These are phyloP conservation scores for Uronychia setigera DNA, from an alignment of 73 alveolate species.

Conservation along the genomic window DNA sequence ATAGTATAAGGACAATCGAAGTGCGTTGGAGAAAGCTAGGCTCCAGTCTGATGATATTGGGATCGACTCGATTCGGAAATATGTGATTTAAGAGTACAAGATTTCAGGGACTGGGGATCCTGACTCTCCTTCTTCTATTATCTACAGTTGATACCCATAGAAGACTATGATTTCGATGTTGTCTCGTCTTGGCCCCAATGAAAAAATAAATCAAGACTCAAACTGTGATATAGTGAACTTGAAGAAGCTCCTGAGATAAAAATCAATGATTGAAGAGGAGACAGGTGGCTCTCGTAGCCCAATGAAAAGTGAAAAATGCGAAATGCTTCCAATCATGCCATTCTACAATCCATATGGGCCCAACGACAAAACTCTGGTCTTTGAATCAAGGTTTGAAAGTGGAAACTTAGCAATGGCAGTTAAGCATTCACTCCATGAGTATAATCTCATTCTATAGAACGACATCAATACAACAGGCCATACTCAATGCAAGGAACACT, in stretches of 20 bases:
- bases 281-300: background rate
- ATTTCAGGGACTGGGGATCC: background rate
- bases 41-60: background rate
- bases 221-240: background rate
- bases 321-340: slow-evolving; percentile 15
- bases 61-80: background rate
- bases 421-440: slow-evolving; percentile 59
- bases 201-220: background rate
- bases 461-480: slow-evolving; percentile 87
- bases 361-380: slow-evolving; percentile 77
- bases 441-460: slow-evolving; percentile 74
- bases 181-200: background rate
- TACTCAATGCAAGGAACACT: slow-evolving; percentile 48
- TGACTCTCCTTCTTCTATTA: background rate
- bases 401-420: slow-evolving; percentile 71
- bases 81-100: background rate
- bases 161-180: background rate
- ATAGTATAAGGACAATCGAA: background rate
- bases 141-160: slow-evolving; percentile 1
- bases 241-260: background rate
- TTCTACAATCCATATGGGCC: slow-evolving; percentile 64
- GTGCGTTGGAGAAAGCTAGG: background rate
- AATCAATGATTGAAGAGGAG: slow-evolving; percentile 1
- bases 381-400: slow-evolving; percentile 91
- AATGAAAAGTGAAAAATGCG: background rate